Evolutionary conservation across 2,329 filamentous ascomycete genomes (phyloP), one percentile per base, ranked within the genome.

Genomic region (Microsporum audouinii): DNA sequence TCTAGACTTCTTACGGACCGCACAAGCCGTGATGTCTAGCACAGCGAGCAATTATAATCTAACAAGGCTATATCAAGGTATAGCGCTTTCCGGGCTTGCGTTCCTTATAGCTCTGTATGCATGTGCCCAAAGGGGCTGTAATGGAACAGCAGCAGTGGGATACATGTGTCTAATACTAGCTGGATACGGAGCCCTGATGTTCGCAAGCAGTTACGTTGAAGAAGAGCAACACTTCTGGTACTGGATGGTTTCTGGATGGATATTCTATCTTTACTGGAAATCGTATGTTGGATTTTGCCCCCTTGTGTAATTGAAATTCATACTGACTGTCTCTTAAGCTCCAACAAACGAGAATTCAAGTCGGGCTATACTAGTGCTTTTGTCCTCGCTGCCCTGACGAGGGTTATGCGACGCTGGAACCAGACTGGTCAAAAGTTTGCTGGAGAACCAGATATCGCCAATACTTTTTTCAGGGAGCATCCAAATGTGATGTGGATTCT

Each of bases 151-250:
- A 17, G 49, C 49, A 34, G 31, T 55, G 49, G 49, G 49, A 36
- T 55, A 55, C 23, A 31, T 31, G 6, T 55, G 76, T 2, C 64
- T 80, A 1, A 77, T 85, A 34, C 82, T 82, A 0, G 56, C 85
- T 0, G 73, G 82, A 0, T 96, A 97, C 70, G 85, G 86, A 1
- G 72, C 84, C 41, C 95, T 96, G 84, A 97, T 97, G 91, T 97
- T 97, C 75, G 92, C 91, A 7, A 96, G 89, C 71, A 97, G 91
- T 70, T 99, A 94, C 72, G 90, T 99, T 1, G 94, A 99, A 73
- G 94, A 99, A 75, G 94, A 99, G 72, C 94, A 99, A 57, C 90
- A 97, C 66, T 96, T 96, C 71, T 99, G 94, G 94, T 97, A 99
- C 75, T 97, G 92, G 91, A 76, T 84, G 1, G 82, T 87, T 0